Percentiles rank a stretch among this genome's conserved stretches.
Conservation (phyloP, 2,329 filamentous ascomycete genomes). For the Paraphaeosphaeria sporulosa region DNA sequence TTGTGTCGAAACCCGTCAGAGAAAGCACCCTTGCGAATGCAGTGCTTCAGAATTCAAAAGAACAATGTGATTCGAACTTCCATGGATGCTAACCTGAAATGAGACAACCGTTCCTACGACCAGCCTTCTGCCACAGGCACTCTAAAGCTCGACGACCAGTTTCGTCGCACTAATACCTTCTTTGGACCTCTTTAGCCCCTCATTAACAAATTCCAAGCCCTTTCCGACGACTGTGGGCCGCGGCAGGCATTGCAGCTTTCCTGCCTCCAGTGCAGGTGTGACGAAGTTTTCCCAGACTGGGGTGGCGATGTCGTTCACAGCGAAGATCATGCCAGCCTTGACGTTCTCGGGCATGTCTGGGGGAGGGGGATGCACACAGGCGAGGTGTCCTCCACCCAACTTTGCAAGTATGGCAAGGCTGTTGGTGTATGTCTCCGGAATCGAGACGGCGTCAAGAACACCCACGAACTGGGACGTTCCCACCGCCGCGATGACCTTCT, state of each 20-base stretch:
- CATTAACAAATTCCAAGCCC: constrained; percentile 36
- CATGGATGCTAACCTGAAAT: no score
- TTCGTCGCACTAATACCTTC: constrained; percentile 51
- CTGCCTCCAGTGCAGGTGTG: constrained; percentile 31
- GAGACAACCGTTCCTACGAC: no score
- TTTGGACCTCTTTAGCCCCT: constrained; percentile 31
- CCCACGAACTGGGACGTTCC: constrained; percentile 46
- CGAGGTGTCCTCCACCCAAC: constrained; percentile 46
- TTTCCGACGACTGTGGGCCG: constrained; percentile 35
- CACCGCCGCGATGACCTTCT: constrained; percentile 48
- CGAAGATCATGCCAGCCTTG: constrained; percentile 40
- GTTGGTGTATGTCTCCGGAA: constrained; percentile 25
- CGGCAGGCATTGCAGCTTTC: constrained; percentile 35
- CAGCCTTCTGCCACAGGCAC: no score
- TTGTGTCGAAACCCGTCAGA: no score
- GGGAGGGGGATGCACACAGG: constrained; percentile 47
- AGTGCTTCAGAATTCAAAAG: no score
- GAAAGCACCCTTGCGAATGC: no score
- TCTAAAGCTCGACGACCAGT: constrained; percentile 48
- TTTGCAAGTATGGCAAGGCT: constrained; percentile 35
- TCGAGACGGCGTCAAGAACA: constrained; percentile 48
- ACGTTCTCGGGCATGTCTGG: constrained; percentile 40
- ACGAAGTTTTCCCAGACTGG: constrained; percentile 38
- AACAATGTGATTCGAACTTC: no score
- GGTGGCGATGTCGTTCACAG: constrained; percentile 32